These are phyloP conservation scores for Diaporthe ilicicola DNA, from an alignment of 2,329 filamentous ascomycete genomes.

Conservation along the genomic window DNA sequence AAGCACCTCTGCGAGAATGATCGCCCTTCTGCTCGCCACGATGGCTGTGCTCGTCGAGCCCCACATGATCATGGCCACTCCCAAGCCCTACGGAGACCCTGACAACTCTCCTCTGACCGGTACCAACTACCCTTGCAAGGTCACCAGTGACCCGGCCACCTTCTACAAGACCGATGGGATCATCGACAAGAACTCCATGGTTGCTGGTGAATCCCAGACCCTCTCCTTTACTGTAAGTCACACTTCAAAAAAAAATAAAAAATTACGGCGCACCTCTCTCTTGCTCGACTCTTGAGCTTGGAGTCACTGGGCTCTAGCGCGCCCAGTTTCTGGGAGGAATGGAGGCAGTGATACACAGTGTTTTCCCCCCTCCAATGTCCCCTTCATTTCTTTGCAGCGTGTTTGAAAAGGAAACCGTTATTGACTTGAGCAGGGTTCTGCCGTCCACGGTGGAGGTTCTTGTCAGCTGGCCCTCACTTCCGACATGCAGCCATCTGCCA, in stretches of 20 bases:
- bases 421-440: constrained; percentile 44
- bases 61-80: constrained; percentile 40
- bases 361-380: background rate
- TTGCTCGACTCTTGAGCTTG: background rate
- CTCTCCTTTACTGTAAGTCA: constrained; percentile 23
- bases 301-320: no score
- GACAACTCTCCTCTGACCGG: constrained; percentile 31
- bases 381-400: background rate
- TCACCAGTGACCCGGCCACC: constrained; percentile 26
- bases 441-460: constrained; percentile 91
- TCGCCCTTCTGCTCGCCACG: constrained; percentile 9
- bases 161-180: constrained; percentile 32
- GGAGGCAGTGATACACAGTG: background rate
- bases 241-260: no score
- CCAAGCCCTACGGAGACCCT: constrained; percentile 33
- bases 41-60: constrained; percentile 6
- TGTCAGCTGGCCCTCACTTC: constrained; percentile 90
- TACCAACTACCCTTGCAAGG: constrained; percentile 32
- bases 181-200: constrained; percentile 27
- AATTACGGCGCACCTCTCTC: background rate
- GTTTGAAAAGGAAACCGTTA: background rate
- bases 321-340: no score
- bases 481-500: constrained; percentile 72
- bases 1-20: background rate
- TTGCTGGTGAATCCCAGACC: constrained; percentile 31